Percentiles rank a stretch among this genome's conserved stretches.
Evolutionary conservation across 129 eudicot species (phyloP).

Genomic region (Solidago caesia): DNA sequence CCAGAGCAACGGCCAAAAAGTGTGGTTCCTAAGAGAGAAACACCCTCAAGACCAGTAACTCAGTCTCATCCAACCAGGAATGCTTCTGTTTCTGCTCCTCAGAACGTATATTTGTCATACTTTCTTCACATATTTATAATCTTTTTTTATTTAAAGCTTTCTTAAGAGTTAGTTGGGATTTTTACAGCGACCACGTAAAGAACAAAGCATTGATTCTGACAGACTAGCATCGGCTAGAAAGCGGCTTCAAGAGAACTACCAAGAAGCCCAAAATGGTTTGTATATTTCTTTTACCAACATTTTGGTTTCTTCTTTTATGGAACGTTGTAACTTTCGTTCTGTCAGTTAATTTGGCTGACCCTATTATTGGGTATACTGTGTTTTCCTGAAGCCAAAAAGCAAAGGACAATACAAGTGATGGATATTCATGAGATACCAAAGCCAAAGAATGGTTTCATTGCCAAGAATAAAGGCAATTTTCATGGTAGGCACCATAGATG

Average conservation of each 20-base stretch:
- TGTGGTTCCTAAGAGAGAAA: constrained; percentile 47
- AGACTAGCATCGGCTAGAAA: constrained; percentile 79
- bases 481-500: constrained; percentile 71
- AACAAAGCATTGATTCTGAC: constrained; percentile 59
- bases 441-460: constrained; percentile 78
- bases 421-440: constrained; percentile 95
- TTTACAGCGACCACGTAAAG: constrained; percentile 62
- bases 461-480: constrained; percentile 82
- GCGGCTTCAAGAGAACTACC: constrained; percentile 96
- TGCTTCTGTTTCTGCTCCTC: constrained; percentile 61
- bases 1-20: constrained; percentile 64
- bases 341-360: not conserved
- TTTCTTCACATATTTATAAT: not conserved
- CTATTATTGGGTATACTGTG: constrained; percentile 3
- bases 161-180: constrained; percentile 7
- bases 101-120: constrained; percentile 34
- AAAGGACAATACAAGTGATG: constrained; percentile 94
- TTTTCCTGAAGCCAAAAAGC: constrained; percentile 72
- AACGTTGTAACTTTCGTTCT: not conserved
- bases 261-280: constrained; percentile 90
- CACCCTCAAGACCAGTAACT: constrained; percentile 44
- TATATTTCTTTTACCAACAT: not conserved
- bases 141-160: not conserved
- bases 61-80: constrained; percentile 39
- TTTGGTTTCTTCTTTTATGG: constrained; percentile 6